Evolutionary conservation across 2,329 filamentous ascomycete genomes (phyloP).

Genomic region (Aspergillus thermomutatus): DNA sequence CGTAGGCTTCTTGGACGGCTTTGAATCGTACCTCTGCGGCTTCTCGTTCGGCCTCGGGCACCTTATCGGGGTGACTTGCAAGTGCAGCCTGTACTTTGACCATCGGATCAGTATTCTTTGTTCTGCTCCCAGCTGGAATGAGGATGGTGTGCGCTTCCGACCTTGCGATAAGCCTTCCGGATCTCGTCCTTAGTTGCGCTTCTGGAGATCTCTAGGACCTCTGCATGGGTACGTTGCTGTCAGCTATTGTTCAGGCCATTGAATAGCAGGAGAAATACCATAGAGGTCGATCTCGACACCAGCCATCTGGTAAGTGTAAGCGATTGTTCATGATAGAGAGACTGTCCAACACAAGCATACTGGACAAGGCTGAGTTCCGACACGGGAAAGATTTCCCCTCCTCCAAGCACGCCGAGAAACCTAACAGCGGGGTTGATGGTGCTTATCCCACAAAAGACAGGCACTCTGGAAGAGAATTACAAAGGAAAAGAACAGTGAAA

Average conservation of each 20-base stretch:
- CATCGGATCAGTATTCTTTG: neutral
- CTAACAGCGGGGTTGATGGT: no score
- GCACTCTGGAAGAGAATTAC: neutral
- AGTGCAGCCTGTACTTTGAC: slow-evolving; percentile 66
- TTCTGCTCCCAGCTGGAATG: neutral
- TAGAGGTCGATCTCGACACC: slow-evolving; percentile 56
- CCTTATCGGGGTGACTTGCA: slow-evolving; percentile 92
- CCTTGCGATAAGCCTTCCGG: slow-evolving; percentile 96
- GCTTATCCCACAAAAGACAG: neutral
- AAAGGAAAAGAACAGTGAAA: neutral
- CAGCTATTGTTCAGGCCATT: neutral
- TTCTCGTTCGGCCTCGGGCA: slow-evolving; percentile 76
- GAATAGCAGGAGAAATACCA: slow-evolving; percentile 41
- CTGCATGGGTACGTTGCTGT: slow-evolving; percentile 44
- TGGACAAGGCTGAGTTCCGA: slow-evolving; percentile 1
- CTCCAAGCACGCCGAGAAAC: neutral
- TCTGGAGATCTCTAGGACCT: slow-evolving; percentile 72
- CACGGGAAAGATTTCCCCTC: neutral
- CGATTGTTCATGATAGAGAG: slow-evolving; percentile 15
- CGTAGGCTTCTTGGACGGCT: slow-evolving; percentile 87
- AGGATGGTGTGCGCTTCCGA: slow-evolving; percentile 34
- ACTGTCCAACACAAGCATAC: slow-evolving; percentile 11
- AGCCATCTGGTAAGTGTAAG: slow-evolving; percentile 27
- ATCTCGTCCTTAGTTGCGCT: slow-evolving; percentile 74
- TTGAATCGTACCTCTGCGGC: slow-evolving; percentile 93